phyloP scores from a whole-genome alignment of 2,329 filamentous ascomycete species.

The Penicillium sp. region DNA sequence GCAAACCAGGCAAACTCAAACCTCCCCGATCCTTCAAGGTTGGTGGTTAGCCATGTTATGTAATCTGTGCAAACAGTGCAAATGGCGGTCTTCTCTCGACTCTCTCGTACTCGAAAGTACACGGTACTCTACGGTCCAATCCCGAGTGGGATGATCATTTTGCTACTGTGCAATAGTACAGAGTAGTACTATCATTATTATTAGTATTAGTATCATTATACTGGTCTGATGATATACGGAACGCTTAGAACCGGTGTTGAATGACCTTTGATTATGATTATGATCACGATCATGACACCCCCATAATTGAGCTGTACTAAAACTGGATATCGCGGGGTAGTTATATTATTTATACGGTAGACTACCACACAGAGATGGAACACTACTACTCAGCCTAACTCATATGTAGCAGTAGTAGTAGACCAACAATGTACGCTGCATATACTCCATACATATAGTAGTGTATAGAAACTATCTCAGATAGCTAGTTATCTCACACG shows the following conservation, averaged over 20 bases:
- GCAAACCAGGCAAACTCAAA: conserved; percentile 14
- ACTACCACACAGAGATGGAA: too few species aligned
- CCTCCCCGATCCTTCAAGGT: not conserved
- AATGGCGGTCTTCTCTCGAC: not conserved
- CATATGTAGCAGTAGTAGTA: too few species aligned
- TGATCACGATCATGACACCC: not conserved
- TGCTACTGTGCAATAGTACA: not conserved
- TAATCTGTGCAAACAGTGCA: conserved; percentile 2
- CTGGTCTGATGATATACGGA: not conserved
- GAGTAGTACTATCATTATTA: not conserved
- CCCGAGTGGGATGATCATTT: not conserved
- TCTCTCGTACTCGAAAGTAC: not conserved
- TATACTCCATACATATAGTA: too few species aligned
- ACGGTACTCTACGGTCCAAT: conserved; percentile 5
- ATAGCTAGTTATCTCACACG: too few species aligned
- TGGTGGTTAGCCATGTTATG: not conserved
- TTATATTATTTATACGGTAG: too few species aligned
- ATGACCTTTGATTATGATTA: not conserved
- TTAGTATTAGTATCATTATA: too few species aligned
- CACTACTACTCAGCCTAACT: too few species aligned
- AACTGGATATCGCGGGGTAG: not conserved
- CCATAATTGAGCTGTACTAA: not conserved
- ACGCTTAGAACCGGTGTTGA: not conserved
- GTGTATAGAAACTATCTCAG: too few species aligned
- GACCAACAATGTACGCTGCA: not conserved